These are phyloP conservation scores for Stemphylium beticola DNA, from an alignment of 2,329 filamentous ascomycete species.

Conservation along the genomic window DNA sequence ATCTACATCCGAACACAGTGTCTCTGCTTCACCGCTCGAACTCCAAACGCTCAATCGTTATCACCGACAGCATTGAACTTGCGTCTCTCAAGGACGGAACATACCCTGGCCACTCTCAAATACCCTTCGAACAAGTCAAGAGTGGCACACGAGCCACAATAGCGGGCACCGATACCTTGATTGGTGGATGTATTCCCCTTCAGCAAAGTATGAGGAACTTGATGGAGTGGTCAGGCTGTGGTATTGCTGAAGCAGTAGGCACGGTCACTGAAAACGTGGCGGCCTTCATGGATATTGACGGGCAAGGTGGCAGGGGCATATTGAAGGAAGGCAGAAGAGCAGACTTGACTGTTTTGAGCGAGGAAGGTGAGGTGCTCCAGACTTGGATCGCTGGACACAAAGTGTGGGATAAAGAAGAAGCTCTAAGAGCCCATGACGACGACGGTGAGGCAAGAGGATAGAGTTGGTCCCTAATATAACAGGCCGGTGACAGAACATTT, in stretches of 20 bases:
- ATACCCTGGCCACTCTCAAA: constrained; percentile 60
- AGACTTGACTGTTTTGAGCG: constrained; percentile 57
- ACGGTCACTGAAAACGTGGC: constrained; percentile 60
- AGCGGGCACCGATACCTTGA: constrained; percentile 60
- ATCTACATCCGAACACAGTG: constrained; percentile 59
- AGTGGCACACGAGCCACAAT: constrained; percentile 58
- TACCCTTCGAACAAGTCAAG: constrained; percentile 58
- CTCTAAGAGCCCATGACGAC: constrained; percentile 30
- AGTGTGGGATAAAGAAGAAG: constrained; percentile 53
- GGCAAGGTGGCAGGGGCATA: constrained; percentile 50
- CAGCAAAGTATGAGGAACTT: constrained; percentile 59
- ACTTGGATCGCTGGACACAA: constrained; percentile 59
- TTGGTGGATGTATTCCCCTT: constrained; percentile 60
- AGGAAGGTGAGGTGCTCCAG: constrained; percentile 55
- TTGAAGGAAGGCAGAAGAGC: constrained; percentile 55
- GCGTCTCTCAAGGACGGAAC: constrained; percentile 59
- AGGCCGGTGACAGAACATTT: no score
- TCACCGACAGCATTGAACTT: constrained; percentile 63
- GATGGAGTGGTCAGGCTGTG: constrained; percentile 55
- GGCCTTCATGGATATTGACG: constrained; percentile 56
- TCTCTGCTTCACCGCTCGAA: constrained; percentile 57
- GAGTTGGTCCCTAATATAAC: neutral
- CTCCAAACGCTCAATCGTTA: constrained; percentile 57
- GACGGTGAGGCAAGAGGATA: constrained; percentile 36
- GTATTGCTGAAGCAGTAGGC: constrained; percentile 56